Conservation (phyloP, 2,329 filamentous ascomycete species). For the Pestalotiopsis sp. region DNA sequence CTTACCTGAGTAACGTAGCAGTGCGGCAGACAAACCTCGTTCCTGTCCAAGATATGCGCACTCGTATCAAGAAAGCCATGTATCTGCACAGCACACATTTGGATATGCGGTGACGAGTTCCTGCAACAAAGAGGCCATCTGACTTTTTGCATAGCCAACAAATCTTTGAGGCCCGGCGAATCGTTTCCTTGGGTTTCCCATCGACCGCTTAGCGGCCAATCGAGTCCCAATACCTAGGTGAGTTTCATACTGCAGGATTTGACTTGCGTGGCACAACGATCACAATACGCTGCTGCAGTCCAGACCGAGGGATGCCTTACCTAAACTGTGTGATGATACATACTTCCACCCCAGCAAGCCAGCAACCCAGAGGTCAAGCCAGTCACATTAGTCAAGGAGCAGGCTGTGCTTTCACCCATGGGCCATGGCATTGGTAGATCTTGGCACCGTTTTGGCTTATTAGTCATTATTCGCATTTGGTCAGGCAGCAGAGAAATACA, state of each 20-base stretch:
- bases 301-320: not conserved
- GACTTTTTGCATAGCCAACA: not conserved
- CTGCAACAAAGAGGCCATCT: not conserved
- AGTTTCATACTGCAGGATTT: not conserved
- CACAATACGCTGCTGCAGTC: not conserved
- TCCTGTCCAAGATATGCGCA: not conserved
- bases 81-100: too few relatives aligned
- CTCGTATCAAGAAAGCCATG: too few relatives aligned
- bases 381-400: too few relatives aligned
- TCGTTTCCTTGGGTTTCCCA: not conserved
- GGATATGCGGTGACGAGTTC: not conserved
- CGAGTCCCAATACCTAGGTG: not conserved
- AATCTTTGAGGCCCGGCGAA: not conserved
- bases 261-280: not conserved
- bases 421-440: too few relatives aligned
- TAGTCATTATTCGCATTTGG: not conserved
- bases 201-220: not conserved
- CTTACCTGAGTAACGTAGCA: not conserved
- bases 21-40: not conserved
- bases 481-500: conserved; percentile 12
- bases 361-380: too few relatives aligned
- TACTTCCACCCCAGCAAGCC: too few relatives aligned
- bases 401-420: too few relatives aligned
- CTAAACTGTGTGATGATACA: too few relatives aligned
- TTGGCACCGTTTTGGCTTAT: too few relatives aligned